Percentiles rank a stretch among this genome's conserved stretches.
phyloP scores from a whole-genome alignment of 495 filamentous ascomycete species.

The Darksidea phi region DNA sequence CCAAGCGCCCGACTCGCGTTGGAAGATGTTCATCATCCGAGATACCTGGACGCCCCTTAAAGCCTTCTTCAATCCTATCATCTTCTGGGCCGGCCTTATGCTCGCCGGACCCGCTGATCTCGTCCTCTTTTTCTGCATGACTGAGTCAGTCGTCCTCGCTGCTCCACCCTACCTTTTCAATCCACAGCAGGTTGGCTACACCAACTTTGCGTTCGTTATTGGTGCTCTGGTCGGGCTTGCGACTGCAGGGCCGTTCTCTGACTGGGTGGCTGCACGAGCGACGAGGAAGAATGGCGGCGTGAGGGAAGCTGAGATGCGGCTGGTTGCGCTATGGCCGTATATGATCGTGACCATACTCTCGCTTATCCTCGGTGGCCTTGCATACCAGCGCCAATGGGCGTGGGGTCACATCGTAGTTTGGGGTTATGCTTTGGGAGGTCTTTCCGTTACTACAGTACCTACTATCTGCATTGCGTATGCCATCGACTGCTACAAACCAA shows the following conservation, averaged over 20 bases:
- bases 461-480: slow-evolving; percentile 60
- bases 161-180: slow-evolving; percentile 58
- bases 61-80: slow-evolving; percentile 59
- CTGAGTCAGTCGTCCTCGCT: slow-evolving; percentile 57
- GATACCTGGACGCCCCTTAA: slow-evolving; percentile 53
- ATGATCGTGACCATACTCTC: slow-evolving; percentile 56
- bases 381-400: slow-evolving; percentile 55
- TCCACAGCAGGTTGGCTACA: slow-evolving; percentile 41
- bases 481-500: slow-evolving; percentile 59
- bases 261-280: slow-evolving; percentile 55
- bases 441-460: slow-evolving; percentile 56
- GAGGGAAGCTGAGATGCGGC: slow-evolving; percentile 63
- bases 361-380: slow-evolving; percentile 57
- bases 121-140: slow-evolving; percentile 63
- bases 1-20: slow-evolving; percentile 44
- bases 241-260: slow-evolving; percentile 55
- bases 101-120: slow-evolving; percentile 60
- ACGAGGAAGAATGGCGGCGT: slow-evolving; percentile 56
- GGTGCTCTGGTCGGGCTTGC: slow-evolving; percentile 59
- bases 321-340: slow-evolving; percentile 54
- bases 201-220: slow-evolving; percentile 49
- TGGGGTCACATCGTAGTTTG: slow-evolving; percentile 54
- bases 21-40: slow-evolving; percentile 44
- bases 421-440: slow-evolving; percentile 54
- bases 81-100: slow-evolving; percentile 57